Percentiles rank a stretch among this genome's conserved stretches.
Evolutionary conservation across 2,329 filamentous ascomycete species (phyloP).

Genomic region (Colletotrichum tropicicola): DNA sequence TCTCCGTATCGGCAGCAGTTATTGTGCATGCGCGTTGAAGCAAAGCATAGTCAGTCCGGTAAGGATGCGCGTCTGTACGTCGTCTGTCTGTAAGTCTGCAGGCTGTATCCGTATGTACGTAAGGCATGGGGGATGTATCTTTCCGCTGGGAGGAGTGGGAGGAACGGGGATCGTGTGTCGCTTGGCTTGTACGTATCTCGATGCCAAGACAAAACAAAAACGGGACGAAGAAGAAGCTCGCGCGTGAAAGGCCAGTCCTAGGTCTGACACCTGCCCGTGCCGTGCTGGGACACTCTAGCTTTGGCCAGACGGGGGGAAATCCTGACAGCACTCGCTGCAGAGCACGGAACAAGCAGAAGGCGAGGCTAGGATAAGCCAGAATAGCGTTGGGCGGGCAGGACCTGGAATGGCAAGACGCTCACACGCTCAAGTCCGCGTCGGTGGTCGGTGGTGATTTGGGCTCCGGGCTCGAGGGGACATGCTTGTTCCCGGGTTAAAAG

Average conservation of each 20-base stretch:
- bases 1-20: background rate
- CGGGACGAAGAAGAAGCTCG: constrained; percentile 28
- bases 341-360: background rate
- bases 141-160: constrained; percentile 29
- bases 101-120: background rate
- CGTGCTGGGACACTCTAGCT: constrained; percentile 3
- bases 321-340: constrained; percentile 1
- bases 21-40: too few species aligned
- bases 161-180: constrained; percentile 18
- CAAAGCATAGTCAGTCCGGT: too few species aligned
- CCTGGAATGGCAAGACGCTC: background rate
- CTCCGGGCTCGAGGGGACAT: constrained; percentile 1
- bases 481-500: constrained; percentile 26
- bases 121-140: background rate
- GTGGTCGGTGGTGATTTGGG: constrained; percentile 1
- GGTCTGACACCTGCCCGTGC: constrained; percentile 11
- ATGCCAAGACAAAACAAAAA: constrained; percentile 30
- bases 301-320: background rate
- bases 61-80: background rate
- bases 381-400: background rate
- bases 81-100: background rate
- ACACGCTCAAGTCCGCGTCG: background rate
- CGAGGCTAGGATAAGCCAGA: background rate
- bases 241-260: background rate
- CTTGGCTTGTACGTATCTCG: background rate